phyloP scores from a whole-genome alignment of 257 asterid genomes.

The Jacaranda copaia region DNA sequence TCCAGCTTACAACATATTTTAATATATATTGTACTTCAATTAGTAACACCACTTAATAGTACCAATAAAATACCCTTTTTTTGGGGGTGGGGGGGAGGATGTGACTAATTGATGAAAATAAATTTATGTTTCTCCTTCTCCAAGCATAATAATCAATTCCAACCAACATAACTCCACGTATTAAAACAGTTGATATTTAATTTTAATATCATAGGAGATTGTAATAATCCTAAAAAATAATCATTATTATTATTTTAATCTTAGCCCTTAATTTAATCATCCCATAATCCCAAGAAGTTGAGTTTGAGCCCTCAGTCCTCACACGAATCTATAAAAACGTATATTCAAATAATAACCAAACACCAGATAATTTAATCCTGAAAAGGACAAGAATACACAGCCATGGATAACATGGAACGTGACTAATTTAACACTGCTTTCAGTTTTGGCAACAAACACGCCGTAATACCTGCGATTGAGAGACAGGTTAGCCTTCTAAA shows the following conservation, averaged over 20 bases:
- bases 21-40: no score
- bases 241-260: not conserved
- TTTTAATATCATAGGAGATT: not conserved
- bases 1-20: no score
- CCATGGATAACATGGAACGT: not conserved
- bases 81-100: not conserved
- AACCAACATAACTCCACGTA: constrained; percentile 11
- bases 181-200: not conserved
- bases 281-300: constrained; percentile 31
- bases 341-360: not conserved
- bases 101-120: not conserved
- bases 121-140: not conserved
- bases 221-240: not conserved
- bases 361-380: not conserved
- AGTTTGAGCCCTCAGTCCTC: constrained; percentile 3
- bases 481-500: not conserved
- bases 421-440: not conserved
- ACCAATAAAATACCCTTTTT: not conserved
- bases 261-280: constrained; percentile 14
- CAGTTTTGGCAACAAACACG: constrained; percentile 20
- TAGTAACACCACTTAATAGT: no score
- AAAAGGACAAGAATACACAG: constrained; percentile 1
- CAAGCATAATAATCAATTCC: not conserved
- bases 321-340: constrained; percentile 1
- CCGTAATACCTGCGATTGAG: not conserved